A percentile compares a stretch with the other conserved stretches of the same genome.
Evolutionary conservation across 169 alveolate species (phyloP).

Genomic region (Prorocentrum cordatum): DNA sequence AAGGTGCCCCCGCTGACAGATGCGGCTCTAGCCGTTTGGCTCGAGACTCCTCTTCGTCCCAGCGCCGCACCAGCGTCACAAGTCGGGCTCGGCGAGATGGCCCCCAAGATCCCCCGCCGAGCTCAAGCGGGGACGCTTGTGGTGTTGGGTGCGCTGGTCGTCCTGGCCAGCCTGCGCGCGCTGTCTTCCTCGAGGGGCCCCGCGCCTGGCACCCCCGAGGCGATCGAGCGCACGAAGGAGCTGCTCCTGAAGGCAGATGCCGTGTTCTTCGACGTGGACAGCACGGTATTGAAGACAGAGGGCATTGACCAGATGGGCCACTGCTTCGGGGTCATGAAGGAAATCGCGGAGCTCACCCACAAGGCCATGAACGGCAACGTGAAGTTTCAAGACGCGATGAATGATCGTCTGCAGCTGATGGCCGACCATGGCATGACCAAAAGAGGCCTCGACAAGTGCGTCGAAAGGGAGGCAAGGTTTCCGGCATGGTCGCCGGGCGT

Average conservation of each 20-base stretch:
- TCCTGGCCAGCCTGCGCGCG: too few species aligned
- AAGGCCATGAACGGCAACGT: slow-evolving; percentile 55
- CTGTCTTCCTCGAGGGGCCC: too few species aligned
- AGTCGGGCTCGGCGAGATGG: too few species aligned
- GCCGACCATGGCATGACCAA: slow-evolving; percentile 54
- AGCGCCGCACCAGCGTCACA: too few species aligned
- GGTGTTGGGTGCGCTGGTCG: too few species aligned
- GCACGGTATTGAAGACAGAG: slow-evolving; percentile 51
- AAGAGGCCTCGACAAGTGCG: slow-evolving; percentile 29
- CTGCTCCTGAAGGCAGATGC: slow-evolving; percentile 44
- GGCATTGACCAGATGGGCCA: slow-evolving; percentile 56
- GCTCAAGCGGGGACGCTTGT: too few species aligned
- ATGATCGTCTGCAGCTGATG: slow-evolving; percentile 54
- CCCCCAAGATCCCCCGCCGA: too few species aligned
- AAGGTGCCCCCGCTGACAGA: too few species aligned
- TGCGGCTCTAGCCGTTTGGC: too few species aligned
- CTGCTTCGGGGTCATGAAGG: slow-evolving; percentile 50
- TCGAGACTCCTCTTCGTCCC: too few species aligned
- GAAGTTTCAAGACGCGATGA: slow-evolving; percentile 63
- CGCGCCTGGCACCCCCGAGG: too few species aligned
- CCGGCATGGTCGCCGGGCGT: slow-evolving; percentile 55
- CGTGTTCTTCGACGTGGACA: slow-evolving; percentile 53
- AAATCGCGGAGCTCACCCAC: slow-evolving; percentile 56
- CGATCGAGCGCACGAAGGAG: slow-evolving; percentile 28
- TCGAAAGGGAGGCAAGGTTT: slow-evolving; percentile 38